phyloP scores from a whole-genome alignment of 1,139 yeast genomes.

The Hemisphaericaspora xylanilytica region DNA sequence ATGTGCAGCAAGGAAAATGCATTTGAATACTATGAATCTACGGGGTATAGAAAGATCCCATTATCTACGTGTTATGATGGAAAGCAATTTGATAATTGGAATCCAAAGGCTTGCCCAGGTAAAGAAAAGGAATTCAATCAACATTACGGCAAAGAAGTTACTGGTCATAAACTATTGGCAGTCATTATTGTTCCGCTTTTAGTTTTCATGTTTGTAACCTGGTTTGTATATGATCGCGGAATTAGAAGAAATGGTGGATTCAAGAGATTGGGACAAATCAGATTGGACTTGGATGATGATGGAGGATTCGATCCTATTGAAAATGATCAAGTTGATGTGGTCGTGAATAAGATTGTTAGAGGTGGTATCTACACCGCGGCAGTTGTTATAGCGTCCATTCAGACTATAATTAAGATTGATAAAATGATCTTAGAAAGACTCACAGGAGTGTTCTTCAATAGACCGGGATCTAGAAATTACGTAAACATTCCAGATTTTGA shows the following conservation, averaged over 20 bases:
- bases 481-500: constrained; percentile 48
- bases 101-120: constrained; percentile 85
- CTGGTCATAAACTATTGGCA: constrained; percentile 52
- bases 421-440: constrained; percentile 33
- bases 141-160: constrained; percentile 54
- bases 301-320: constrained; percentile 65
- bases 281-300: constrained; percentile 72
- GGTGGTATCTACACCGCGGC: constrained; percentile 58
- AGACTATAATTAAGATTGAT: constrained; percentile 38
- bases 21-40: constrained; percentile 52
- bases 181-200: constrained; percentile 58
- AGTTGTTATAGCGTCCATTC: constrained; percentile 39
- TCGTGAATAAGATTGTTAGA: constrained; percentile 59
- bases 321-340: constrained; percentile 60
- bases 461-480: constrained; percentile 43
- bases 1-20: constrained; percentile 58
- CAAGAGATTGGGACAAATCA: constrained; percentile 78
- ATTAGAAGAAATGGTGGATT: constrained; percentile 79
- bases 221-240: constrained; percentile 81
- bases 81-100: constrained; percentile 56
- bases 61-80: constrained; percentile 48
- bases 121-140: constrained; percentile 63
- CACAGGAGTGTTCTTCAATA: constrained; percentile 35
- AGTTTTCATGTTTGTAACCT: constrained; percentile 55
- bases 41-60: constrained; percentile 48